A percentile compares a stretch with the other conserved stretches of the same genome.
These are phyloP conservation scores for Heritiera littoralis DNA, from an alignment of 345 rosid species.

Conservation along the genomic window DNA sequence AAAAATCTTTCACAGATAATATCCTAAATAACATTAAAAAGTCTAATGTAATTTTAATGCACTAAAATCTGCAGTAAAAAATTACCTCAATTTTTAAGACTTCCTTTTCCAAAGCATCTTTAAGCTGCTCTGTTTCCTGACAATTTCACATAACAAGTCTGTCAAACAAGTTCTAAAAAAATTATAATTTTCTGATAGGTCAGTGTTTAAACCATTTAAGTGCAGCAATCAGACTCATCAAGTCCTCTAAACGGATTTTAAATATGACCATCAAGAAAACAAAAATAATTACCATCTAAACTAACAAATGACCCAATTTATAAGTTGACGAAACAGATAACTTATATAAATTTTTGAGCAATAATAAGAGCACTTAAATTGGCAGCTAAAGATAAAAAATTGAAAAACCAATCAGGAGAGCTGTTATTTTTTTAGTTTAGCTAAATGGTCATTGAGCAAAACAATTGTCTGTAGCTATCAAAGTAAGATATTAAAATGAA, in stretches of 20 bases:
- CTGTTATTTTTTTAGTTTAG: neutral
- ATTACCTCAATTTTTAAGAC: conserved; percentile 71
- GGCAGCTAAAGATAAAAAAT: conserved; percentile 2
- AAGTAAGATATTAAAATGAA: neutral
- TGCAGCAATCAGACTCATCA: neutral
- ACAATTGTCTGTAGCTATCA: neutral
- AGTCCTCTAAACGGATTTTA: neutral
- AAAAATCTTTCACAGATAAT: neutral
- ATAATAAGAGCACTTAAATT: neutral
- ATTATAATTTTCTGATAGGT: neutral
- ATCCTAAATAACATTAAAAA: neutral
- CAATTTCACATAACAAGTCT: conserved; percentile 28
- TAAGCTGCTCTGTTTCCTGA: conserved; percentile 81
- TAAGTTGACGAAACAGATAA: neutral
- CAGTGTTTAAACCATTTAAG: neutral
- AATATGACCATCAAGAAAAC: neutral
- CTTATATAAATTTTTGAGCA: neutral
- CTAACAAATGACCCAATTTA: neutral
- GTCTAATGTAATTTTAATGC: neutral
- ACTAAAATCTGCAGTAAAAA: conserved; percentile 8
- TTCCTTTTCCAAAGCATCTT: conserved; percentile 68
- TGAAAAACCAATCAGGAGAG: neutral
- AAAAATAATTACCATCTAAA: conserved; percentile 6
- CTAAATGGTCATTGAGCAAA: conserved; percentile 9
- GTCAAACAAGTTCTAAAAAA: conserved; percentile 25